phyloP scores from a whole-genome alignment of 2,329 filamentous ascomycete species.

The Ophiostoma montium region DNA sequence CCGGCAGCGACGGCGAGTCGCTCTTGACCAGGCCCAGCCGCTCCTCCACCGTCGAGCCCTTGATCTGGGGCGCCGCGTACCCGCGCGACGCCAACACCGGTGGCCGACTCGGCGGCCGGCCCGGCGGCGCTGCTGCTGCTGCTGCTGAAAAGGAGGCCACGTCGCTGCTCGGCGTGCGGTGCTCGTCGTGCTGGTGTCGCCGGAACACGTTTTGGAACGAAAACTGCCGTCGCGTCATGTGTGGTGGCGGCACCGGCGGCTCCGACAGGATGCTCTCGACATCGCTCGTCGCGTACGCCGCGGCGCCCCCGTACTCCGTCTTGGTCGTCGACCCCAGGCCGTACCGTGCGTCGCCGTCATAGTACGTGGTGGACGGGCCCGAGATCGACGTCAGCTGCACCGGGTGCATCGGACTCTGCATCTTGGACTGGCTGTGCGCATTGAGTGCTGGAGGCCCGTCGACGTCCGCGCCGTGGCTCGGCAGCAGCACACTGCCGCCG shows the following conservation, averaged over 20 bases:
- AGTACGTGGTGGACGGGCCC: constrained; percentile 23
- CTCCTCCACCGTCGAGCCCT: constrained; percentile 66
- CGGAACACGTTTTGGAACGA: constrained; percentile 81
- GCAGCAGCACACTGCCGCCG: constrained; percentile 25
- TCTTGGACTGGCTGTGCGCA: constrained; percentile 16
- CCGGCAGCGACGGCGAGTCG: constrained; percentile 31
- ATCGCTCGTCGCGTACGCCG: constrained; percentile 25
- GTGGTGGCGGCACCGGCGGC: constrained; percentile 49
- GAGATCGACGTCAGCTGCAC: constrained; percentile 49
- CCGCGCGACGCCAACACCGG: constrained; percentile 18
- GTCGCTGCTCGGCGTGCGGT: background rate
- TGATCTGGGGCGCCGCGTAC: constrained; percentile 27
- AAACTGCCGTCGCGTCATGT: constrained; percentile 60
- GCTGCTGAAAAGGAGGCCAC: background rate
- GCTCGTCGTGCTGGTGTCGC: constrained; percentile 27
- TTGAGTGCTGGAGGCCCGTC: constrained; percentile 7
- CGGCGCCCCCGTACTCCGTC: constrained; percentile 34
- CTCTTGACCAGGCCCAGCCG: constrained; percentile 69
- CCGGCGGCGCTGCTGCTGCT: background rate
- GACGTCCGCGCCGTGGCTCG: constrained; percentile 22
- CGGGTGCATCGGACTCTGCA: constrained; percentile 44
- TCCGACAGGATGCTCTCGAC: constrained; percentile 22
- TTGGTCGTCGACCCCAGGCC: constrained; percentile 29
- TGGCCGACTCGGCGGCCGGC: constrained; percentile 3
- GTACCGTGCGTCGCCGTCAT: constrained; percentile 30